Evolutionary conservation across 495 filamentous ascomycete genomes (phyloP).

Genomic region (Penicillium dipodomyicola): DNA sequence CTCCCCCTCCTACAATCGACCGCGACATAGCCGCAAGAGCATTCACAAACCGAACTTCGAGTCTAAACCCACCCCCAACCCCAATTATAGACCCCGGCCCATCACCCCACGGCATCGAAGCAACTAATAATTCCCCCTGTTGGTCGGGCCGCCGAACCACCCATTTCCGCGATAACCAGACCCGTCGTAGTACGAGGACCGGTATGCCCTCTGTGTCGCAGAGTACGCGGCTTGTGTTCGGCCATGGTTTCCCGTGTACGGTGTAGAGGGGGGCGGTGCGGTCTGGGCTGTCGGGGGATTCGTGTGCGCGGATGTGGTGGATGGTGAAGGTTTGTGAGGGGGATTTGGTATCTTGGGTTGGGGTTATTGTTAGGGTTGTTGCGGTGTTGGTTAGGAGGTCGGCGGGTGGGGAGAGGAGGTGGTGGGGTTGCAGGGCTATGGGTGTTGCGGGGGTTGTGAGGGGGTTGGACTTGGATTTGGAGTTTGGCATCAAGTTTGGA

Average conservation of each 20-base stretch:
- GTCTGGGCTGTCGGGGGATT: constrained; percentile 18
- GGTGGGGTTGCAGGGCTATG: constrained; percentile 26
- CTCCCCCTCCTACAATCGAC: neutral
- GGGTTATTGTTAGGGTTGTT: constrained; percentile 25
- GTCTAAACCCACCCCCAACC: constrained; percentile 6
- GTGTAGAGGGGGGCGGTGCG: constrained; percentile 22
- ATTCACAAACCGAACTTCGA: constrained; percentile 18
- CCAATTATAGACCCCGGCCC: constrained; percentile 13
- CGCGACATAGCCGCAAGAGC: constrained; percentile 7
- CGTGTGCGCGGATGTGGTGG: constrained; percentile 20
- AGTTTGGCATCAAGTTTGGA: neutral
- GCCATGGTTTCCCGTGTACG: constrained; percentile 22
- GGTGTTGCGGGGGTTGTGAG: constrained; percentile 14
- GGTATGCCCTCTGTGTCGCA: constrained; percentile 15
- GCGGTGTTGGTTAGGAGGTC: constrained; percentile 29
- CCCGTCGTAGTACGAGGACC: constrained; percentile 20
- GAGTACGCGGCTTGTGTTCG: constrained; percentile 20
- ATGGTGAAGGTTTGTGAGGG: constrained; percentile 20
- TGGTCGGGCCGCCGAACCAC: neutral
- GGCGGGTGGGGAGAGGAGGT: constrained; percentile 28
- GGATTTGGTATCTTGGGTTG: constrained; percentile 14
- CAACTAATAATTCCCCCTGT: neutral
- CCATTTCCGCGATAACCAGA: constrained; percentile 23
- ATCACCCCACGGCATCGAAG: constrained; percentile 5
- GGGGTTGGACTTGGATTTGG: neutral